Conservation (phyloP, 2,329 filamentous ascomycete genomes). For the Chaetomiaceae sp. region DNA sequence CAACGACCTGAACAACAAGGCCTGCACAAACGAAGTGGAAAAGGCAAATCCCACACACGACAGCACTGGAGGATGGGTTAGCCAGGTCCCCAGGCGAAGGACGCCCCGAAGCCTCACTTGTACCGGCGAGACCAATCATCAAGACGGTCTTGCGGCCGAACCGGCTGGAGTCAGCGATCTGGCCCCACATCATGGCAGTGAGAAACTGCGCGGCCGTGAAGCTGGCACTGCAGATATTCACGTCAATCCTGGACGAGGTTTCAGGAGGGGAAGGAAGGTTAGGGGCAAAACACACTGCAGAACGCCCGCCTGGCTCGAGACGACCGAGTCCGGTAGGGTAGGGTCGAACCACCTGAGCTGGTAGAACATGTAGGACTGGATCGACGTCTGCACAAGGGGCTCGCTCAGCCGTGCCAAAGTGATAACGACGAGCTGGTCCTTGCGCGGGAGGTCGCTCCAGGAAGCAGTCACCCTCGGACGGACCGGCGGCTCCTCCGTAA, state of each 20-base stretch:
- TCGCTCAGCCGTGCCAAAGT: conserved; percentile 70
- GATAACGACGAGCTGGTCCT: conserved; percentile 70
- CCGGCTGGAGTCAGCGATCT: conserved; percentile 55
- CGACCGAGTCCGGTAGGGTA: conserved; percentile 51
- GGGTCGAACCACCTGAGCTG: conserved; percentile 72
- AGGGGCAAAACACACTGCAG: conserved; percentile 41
- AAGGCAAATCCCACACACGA: conserved; percentile 67
- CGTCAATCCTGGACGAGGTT: too few relatives aligned
- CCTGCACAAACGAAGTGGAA: conserved; percentile 54
- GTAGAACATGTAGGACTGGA: conserved; percentile 75
- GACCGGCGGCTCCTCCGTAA: too few relatives aligned
- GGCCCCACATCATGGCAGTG: conserved; percentile 78
- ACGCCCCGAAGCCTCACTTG: conserved; percentile 29
- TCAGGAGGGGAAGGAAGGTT: background rate
- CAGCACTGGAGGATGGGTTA: conserved; percentile 31
- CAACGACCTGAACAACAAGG: conserved; percentile 57
- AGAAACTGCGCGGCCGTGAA: conserved; percentile 79
- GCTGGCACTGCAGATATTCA: conserved; percentile 42
- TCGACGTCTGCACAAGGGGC: conserved; percentile 10
- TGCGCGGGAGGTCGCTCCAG: conserved; percentile 69
- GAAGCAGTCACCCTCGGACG: too few relatives aligned
- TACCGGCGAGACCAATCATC: conserved; percentile 68
- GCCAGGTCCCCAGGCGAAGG: too few relatives aligned
- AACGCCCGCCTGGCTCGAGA: conserved; percentile 71
- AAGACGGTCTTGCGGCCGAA: conserved; percentile 73